phyloP scores from a whole-genome alignment of 2,329 filamentous ascomycete genomes.

The Venturia carpophila region DNA sequence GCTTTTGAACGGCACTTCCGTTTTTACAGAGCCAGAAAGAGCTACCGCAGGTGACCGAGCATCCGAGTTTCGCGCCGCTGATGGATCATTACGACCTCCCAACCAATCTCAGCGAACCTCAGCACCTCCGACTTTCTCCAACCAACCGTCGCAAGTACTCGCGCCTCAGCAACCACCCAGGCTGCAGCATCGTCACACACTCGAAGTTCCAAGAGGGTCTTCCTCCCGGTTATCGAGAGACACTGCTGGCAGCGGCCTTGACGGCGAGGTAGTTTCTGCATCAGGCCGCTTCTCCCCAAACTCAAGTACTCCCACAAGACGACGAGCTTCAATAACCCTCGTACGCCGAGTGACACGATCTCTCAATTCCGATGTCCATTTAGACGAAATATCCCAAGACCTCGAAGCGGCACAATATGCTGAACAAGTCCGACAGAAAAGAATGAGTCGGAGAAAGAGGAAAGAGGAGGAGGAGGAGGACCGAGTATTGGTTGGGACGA shows the following conservation, averaged over 20 bases:
- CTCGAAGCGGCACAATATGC: conserved; percentile 90
- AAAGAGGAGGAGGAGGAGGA: conserved; percentile 90
- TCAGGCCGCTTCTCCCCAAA: conserved; percentile 81
- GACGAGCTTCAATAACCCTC: conserved; percentile 76
- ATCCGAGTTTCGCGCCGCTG: not conserved
- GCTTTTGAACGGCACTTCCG: conserved; percentile 8
- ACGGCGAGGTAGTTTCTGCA: conserved; percentile 49
- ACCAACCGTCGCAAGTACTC: conserved; percentile 32
- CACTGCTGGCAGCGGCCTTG: conserved; percentile 28
- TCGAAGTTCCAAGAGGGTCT: conserved; percentile 70
- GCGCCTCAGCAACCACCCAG: conserved; percentile 46
- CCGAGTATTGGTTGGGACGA: conserved; percentile 83
- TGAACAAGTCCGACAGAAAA: conserved; percentile 84
- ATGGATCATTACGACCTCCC: conserved; percentile 17
- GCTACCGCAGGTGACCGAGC: conserved; percentile 4
- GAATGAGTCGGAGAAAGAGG: conserved; percentile 75
- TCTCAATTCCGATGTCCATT: conserved; percentile 71
- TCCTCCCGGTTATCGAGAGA: conserved; percentile 64
- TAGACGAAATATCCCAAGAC: conserved; percentile 77
- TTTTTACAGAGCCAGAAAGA: not conserved
- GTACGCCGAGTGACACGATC: conserved; percentile 75
- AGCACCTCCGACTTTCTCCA: conserved; percentile 52
- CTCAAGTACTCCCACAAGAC: conserved; percentile 50
- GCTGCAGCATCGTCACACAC: conserved; percentile 74
- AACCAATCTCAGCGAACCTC: conserved; percentile 45